Evolutionary conservation across 108 stramenopile genomes (phyloP).

Genomic region (Discostella pseudostelligera): DNA sequence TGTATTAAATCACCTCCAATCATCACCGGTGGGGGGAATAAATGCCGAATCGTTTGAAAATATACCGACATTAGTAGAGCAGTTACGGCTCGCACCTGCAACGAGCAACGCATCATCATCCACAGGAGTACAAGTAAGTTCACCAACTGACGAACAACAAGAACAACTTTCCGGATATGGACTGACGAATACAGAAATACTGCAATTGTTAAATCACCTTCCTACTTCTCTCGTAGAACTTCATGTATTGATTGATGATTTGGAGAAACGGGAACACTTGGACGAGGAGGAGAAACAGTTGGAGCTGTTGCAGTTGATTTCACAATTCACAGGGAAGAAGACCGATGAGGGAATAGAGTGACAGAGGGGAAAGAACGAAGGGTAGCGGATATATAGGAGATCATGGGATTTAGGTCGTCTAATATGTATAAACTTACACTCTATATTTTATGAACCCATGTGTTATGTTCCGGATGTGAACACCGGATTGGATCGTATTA

Average conservation of each 20-base stretch:
- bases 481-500: neutral
- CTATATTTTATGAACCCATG: too few species aligned
- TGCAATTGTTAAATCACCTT: constrained; percentile 81
- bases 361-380: constrained; percentile 4
- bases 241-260: constrained; percentile 79
- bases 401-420: neutral
- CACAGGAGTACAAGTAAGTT: neutral
- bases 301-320: constrained; percentile 57
- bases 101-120: constrained; percentile 3
- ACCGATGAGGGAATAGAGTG: constrained; percentile 14
- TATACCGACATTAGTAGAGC: constrained; percentile 40
- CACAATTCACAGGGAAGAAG: constrained; percentile 44
- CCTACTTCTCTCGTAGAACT: constrained; percentile 77
- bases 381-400: neutral
- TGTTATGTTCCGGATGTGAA: neutral
- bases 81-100: constrained; percentile 15
- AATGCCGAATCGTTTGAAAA: constrained; percentile 29
- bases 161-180: constrained; percentile 44
- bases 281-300: constrained; percentile 62
- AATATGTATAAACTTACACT: too few species aligned
- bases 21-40: constrained; percentile 58
- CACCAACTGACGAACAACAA: constrained; percentile 3
- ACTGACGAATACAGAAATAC: constrained; percentile 72
- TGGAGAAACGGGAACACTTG: constrained; percentile 44
- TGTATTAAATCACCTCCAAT: constrained; percentile 62